Evolutionary conservation across 2,329 filamentous ascomycete genomes (phyloP), one percentile per base, ranked within the genome.

Genomic region (Penicillium oxalicum): DNA sequence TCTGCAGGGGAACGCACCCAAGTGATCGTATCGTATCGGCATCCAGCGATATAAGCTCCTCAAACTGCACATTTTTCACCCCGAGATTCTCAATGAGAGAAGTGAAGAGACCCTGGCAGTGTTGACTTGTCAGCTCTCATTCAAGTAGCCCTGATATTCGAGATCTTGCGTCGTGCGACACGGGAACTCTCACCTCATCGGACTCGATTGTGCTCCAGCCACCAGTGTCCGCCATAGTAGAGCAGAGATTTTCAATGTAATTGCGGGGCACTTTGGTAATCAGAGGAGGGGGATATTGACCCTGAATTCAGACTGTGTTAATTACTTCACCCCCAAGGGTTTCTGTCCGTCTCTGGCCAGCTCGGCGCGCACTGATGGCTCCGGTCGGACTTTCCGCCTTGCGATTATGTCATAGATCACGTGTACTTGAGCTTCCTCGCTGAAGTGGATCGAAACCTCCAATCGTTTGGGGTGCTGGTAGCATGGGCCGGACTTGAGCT

Each of bases 131-230:
- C 29, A 32, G 29, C 4, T 32, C 29, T 32, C 18, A 18, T 18
- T 18, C 18, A 1, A 18, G 18, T 18, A 18, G 29, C 11, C 29
- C 29, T 32, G 3, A 4, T 18, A 32, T 11, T 11, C 3, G 8
- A 32, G 29, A 32, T 8, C 7, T 32, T 32, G 29, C 29, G 29
- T 8, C 7, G 29, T 8, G 7, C 2, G 5, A 11, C 29, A 32
- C 11, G 11, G 29, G 8, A 32, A 11, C 29, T 7, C 29, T 7
- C 80, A 95, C 91, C 70, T 91, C 91, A 76, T 97, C 91, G 55
- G 88, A 95, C 73, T 97, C 91, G 66, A 97, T 96, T 35, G 91
- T 97, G 71, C 94, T 95, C 91, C 91, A 97, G 55, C 91, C 91
- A 61, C 68, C 72, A 47, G 61, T 61, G 47, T 74, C 71, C 25